Conservation (phyloP, 768 basidiomycete genomes). For the Mycena vitilis region DNA sequence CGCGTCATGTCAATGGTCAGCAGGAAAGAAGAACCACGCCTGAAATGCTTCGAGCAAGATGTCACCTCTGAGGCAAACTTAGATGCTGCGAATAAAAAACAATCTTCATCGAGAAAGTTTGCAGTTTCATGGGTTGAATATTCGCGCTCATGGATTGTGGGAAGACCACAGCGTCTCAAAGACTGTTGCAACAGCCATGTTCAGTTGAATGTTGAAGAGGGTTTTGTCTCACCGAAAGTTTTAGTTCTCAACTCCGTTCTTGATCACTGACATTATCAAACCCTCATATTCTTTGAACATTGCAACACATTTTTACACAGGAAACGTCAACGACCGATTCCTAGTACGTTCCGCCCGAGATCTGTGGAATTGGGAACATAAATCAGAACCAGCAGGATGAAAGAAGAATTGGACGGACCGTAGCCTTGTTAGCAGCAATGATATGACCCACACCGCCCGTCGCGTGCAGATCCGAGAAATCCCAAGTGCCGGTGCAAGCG, state of each 20-base stretch:
- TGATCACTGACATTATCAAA: background rate
- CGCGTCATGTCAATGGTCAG: too few species aligned
- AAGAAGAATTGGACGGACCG: slow-evolving; percentile 10
- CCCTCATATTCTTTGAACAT: background rate
- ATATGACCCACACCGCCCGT: slow-evolving; percentile 49
- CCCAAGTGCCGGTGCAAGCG: slow-evolving; percentile 57
- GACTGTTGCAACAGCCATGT: too few species aligned
- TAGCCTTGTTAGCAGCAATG: slow-evolving; percentile 36
- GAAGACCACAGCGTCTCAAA: too few species aligned
- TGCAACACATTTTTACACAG: background rate
- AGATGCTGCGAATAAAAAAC: too few species aligned
- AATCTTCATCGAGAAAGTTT: too few species aligned
- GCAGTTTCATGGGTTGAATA: too few species aligned
- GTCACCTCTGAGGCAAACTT: too few species aligned
- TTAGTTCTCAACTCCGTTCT: background rate
- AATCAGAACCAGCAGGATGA: background rate
- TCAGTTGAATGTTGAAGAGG: background rate
- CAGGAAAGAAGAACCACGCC: too few species aligned
- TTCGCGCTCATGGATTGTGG: too few species aligned
- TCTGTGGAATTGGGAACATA: slow-evolving; percentile 2
- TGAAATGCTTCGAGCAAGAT: too few species aligned
- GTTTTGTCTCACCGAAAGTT: background rate
- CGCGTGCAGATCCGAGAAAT: slow-evolving; percentile 53
- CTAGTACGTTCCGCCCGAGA: slow-evolving; percentile 25
- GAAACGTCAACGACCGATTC: background rate